A percentile compares a stretch with the other conserved stretches of the same genome.
Conservation (phyloP, 164 flowering plant genomes). For the Cinnamomum chago region DNA sequence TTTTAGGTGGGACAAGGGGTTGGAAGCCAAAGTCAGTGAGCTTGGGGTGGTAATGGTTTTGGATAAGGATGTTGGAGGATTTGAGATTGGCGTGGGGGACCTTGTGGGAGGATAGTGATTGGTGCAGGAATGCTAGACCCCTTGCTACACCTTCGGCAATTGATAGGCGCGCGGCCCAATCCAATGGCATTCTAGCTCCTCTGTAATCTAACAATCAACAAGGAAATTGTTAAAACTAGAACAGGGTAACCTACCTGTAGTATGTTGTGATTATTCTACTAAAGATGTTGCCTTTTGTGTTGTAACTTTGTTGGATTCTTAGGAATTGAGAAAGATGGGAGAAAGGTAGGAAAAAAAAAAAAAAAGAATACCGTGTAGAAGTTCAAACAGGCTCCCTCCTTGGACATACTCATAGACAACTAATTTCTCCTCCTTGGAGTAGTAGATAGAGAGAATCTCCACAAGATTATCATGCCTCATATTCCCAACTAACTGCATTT, state of each 20-base stretch:
- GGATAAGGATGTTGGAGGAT: constrained; percentile 53
- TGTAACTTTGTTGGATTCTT: background rate
- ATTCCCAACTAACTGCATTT: constrained; percentile 52
- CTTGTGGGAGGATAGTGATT: constrained; percentile 34
- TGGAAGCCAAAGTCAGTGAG: constrained; percentile 54
- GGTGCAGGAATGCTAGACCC: constrained; percentile 51
- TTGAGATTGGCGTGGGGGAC: constrained; percentile 67
- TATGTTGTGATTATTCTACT: background rate
- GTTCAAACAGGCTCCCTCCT: constrained; percentile 39
- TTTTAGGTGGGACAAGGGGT: constrained; percentile 34
- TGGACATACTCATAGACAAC: constrained; percentile 47
- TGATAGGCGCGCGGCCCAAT: constrained; percentile 41
- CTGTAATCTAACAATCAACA: constrained; percentile 27
- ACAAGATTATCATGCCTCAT: constrained; percentile 52
- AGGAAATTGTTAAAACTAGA: background rate
- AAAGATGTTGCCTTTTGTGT: background rate
- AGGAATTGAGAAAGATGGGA: background rate
- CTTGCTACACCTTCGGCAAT: constrained; percentile 53
- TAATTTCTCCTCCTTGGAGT: constrained; percentile 57
- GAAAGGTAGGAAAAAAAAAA: background rate
- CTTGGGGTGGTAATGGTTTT: constrained; percentile 22
- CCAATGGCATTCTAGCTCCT: constrained; percentile 37
- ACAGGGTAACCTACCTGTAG: too few relatives aligned
- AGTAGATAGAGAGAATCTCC: constrained; percentile 40
- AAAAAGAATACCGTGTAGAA: constrained; percentile 48